Conservation (phyloP, 495 filamentous ascomycete genomes). For the Penicillium tannophilum region DNA sequence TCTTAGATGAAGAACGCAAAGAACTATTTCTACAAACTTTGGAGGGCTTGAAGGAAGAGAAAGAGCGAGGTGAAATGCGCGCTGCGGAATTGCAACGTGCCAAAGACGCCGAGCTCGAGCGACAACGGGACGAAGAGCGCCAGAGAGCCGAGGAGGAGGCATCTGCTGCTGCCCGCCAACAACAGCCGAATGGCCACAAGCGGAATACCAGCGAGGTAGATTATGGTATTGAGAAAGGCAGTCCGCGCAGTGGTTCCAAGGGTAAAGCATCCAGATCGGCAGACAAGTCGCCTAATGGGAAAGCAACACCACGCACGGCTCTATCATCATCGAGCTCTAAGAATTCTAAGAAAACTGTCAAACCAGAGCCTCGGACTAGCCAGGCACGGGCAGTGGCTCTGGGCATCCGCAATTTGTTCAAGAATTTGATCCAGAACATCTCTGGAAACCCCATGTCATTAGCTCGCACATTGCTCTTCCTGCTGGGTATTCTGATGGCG, state of each 20-base stretch:
- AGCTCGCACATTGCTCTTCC: constrained; percentile 74
- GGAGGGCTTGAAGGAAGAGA: constrained; percentile 62
- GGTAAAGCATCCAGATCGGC: constrained; percentile 32
- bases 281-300: constrained; percentile 35
- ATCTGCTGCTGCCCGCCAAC: constrained; percentile 28
- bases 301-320: constrained; percentile 33
- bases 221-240: constrained; percentile 55
- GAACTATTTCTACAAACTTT: constrained; percentile 79
- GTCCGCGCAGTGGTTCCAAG: constrained; percentile 38
- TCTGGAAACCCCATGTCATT: constrained; percentile 73
- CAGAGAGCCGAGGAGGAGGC: constrained; percentile 62
- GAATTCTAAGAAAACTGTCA: constrained; percentile 43
- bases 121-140: constrained; percentile 57
- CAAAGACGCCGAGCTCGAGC: constrained; percentile 64
- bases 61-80: constrained; percentile 69
- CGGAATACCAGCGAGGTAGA: constrained; percentile 55
- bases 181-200: constrained; percentile 52
- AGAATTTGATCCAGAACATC: constrained; percentile 62
- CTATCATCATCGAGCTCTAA: constrained; percentile 39
- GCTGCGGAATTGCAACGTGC: constrained; percentile 62
- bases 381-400: constrained; percentile 36
- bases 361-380: constrained; percentile 35
- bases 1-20: constrained; percentile 88
- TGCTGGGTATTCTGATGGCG: constrained; percentile 78
- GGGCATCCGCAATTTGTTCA: constrained; percentile 62